Evolutionary conservation across 2,329 filamentous ascomycete species (phyloP), one percentile per base, ranked within the genome.

Genomic region (Diaporthe citrichinensis): DNA sequence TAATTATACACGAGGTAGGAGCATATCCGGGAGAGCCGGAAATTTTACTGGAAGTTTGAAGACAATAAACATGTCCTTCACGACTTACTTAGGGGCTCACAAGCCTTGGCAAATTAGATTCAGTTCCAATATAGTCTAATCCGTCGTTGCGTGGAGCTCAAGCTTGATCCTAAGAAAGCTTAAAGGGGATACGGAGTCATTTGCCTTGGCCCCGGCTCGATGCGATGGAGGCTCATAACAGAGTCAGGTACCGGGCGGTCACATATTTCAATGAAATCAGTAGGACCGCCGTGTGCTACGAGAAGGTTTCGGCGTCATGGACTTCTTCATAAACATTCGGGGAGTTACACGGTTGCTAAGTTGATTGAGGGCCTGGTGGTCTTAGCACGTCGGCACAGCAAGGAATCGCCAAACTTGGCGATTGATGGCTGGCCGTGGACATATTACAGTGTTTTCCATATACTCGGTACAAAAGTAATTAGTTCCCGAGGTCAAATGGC

Each of bases 71-170:
- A n/a, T 25, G 8, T 6, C 20, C 12, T 49, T 34, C 28, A 51
- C 23, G 31, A 34, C 62, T 51, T 51, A 25, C 7, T n/a, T 51
- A 9, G 44, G 20, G 62, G 62, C 31, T n/a, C 8, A 36, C 20
- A 51, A 36, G 28, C 10, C 44, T 67, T 51, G 62, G 44, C 44
- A 68, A 68, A 53, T 68, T 68, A 53, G 46, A 68, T 68, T 53
- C 12, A 25, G 46, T 34, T 53, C 31, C 49, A 39, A 68, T 68
- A 12, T 39, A 68, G 46, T 68, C 31, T 53, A 68, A 53, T 39
- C 62, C 23, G 31, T 53, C 23, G 31, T 53, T 53, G 46, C 62
- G 62, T 68, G 62, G 62, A 68, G 62, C 62, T 68, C 62, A 53
- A 53, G 31, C 46, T 68, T 68, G 46, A 25, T 68, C 46, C 62